phyloP scores from a whole-genome alignment of 1,284 basidiomycete genomes.

The Calocybe gambosa region DNA sequence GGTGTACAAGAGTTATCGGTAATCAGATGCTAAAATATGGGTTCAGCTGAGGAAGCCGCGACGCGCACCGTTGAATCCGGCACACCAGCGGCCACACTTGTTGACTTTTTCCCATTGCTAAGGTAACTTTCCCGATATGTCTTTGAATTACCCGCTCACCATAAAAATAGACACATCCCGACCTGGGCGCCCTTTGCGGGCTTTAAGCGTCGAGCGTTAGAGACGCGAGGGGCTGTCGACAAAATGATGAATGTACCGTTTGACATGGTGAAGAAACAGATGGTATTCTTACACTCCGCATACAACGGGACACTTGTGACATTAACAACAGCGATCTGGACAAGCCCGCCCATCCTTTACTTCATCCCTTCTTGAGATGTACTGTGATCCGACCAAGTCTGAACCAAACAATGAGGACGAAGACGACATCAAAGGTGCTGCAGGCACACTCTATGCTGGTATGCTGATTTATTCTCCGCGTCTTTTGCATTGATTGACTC shows the following conservation, averaged over 20 bases:
- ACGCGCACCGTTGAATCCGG: slow-evolving; percentile 43
- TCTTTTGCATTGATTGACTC: neutral
- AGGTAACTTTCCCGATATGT: slow-evolving; percentile 22
- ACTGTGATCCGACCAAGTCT: slow-evolving; percentile 26
- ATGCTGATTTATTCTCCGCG: slow-evolving; percentile 7
- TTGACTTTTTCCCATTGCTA: slow-evolving; percentile 51
- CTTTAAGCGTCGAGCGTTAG: slow-evolving; percentile 47
- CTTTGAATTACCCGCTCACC: neutral
- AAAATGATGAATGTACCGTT: slow-evolving; percentile 47
- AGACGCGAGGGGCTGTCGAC: slow-evolving; percentile 36
- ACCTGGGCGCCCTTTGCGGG: slow-evolving; percentile 50
- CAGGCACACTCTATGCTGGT: slow-evolving; percentile 48
- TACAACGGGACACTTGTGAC: slow-evolving; percentile 16
- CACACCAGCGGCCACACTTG: slow-evolving; percentile 46
- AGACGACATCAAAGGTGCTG: slow-evolving; percentile 51
- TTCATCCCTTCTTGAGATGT: slow-evolving; percentile 41
- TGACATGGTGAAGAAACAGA: slow-evolving; percentile 43
- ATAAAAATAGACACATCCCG: slow-evolving; percentile 36
- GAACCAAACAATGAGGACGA: slow-evolving; percentile 36
- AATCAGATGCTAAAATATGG: slow-evolving; percentile 13
- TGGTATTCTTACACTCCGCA: slow-evolving; percentile 29
- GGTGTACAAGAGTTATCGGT: slow-evolving; percentile 12
- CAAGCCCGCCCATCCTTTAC: slow-evolving; percentile 46
- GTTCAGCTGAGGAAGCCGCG: slow-evolving; percentile 39
- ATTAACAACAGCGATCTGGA: slow-evolving; percentile 29